Conservation (phyloP, 2,329 filamentous ascomycete species). For the Aurifilum marmelostoma region DNA sequence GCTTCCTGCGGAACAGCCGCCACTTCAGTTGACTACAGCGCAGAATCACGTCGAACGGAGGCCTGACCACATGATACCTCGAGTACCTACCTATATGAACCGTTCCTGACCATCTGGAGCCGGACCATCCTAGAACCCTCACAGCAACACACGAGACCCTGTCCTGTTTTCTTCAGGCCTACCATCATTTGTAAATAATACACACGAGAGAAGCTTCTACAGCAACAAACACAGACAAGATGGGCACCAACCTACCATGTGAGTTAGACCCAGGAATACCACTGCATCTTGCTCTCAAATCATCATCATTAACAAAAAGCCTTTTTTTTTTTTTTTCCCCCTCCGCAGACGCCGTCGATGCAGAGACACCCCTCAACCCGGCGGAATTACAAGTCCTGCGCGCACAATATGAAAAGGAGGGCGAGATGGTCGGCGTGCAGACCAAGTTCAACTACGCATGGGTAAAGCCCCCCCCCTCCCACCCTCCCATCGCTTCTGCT, state of each 20-base stretch:
- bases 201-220: background rate
- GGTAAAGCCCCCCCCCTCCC: slow-evolving; percentile 56
- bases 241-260: slow-evolving; percentile 56
- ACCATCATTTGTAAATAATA: background rate
- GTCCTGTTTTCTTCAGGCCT: background rate
- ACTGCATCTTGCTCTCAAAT: background rate
- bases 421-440: slow-evolving; percentile 93
- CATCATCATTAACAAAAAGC: background rate
- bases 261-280: slow-evolving; percentile 24
- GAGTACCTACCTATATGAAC: background rate
- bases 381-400: slow-evolving; percentile 92
- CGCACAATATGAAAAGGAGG: slow-evolving; percentile 95
- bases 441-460: slow-evolving; percentile 99
- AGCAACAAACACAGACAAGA: slow-evolving; percentile 35
- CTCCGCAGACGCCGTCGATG: slow-evolving; percentile 86
- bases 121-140: background rate
- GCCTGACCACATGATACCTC: slow-evolving; percentile 11
- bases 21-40: slow-evolving; percentile 7
- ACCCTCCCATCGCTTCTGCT: background rate
- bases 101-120: background rate
- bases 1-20: slow-evolving; percentile 17
- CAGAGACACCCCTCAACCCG: slow-evolving; percentile 92
- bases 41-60: slow-evolving; percentile 17
- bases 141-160: background rate
- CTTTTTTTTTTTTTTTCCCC: too few species aligned